These are phyloP conservation scores for Fereydounia khargensis DNA, from an alignment of 1,284 basidiomycete genomes.

Conservation along the genomic window DNA sequence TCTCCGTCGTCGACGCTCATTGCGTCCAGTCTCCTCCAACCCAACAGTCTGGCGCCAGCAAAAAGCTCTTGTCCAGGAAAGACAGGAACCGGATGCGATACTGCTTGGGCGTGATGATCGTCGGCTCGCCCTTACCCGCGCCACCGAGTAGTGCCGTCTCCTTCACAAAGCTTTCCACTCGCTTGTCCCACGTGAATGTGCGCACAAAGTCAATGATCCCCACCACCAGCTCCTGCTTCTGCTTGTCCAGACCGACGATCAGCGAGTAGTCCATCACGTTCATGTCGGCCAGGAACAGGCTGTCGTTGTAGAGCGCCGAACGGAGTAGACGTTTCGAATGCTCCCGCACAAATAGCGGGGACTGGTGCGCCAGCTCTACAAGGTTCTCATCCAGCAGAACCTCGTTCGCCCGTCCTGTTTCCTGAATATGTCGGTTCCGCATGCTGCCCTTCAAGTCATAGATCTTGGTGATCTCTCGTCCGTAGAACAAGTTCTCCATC, in stretches of 20 bases:
- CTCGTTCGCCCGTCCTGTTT: constrained; percentile 81
- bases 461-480: constrained; percentile 75
- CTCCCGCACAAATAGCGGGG: constrained; percentile 90
- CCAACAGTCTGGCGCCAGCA: constrained; percentile 52
- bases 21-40: constrained; percentile 35
- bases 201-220: constrained; percentile 97
- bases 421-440: constrained; percentile 67
- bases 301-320: constrained; percentile 85
- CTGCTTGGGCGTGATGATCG: constrained; percentile 54
- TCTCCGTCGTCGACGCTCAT: background rate
- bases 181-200: constrained; percentile 97
- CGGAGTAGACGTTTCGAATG: constrained; percentile 89
- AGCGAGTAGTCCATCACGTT: constrained; percentile 97
- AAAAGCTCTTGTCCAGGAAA: constrained; percentile 49
- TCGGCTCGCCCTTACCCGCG: constrained; percentile 57
- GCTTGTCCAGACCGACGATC: constrained; percentile 73
- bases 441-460: constrained; percentile 55
- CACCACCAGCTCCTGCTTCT: constrained; percentile 64
- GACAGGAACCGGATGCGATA: constrained; percentile 53
- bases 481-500: constrained; percentile 96
- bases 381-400: constrained; percentile 90
- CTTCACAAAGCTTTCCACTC: constrained; percentile 95
- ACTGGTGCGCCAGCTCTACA: constrained; percentile 63
- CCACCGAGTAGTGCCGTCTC: constrained; percentile 82
- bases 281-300: constrained; percentile 80